Conservation (phyloP, 106 monocot genomes). For the Ottelia alismoides region DNA sequence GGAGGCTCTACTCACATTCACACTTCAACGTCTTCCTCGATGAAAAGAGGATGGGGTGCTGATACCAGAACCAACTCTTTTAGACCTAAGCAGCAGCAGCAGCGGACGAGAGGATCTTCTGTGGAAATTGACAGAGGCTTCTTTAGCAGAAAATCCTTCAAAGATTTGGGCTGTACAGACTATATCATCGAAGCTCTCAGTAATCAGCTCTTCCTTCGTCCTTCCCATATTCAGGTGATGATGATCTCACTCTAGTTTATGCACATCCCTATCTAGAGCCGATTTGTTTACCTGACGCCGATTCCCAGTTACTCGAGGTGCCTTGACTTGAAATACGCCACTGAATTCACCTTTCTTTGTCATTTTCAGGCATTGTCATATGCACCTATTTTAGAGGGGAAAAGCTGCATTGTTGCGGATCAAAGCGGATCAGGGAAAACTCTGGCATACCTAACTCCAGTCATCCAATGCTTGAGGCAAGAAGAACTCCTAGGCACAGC, state of each 20-base stretch:
- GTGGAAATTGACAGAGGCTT: conserved; percentile 54
- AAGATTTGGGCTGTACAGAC: conserved; percentile 63
- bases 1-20: not conserved
- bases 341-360: not conserved
- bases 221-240: conserved; percentile 95
- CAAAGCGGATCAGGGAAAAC: conserved; percentile 99
- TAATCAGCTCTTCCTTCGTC: conserved; percentile 35
- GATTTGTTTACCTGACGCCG: too few species aligned
- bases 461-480: conserved; percentile 64
- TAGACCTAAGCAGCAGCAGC: too few species aligned
- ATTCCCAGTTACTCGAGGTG: too few species aligned
- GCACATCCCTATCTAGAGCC: too few species aligned
- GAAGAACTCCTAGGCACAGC: conserved; percentile 56
- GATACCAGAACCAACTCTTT: too few species aligned
- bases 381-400: conserved; percentile 58
- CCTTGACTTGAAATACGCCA: not conserved
- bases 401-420: conserved; percentile 86
- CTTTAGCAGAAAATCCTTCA: conserved; percentile 69
- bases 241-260: too few species aligned
- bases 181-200: conserved; percentile 44
- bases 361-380: conserved; percentile 67
- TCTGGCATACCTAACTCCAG: conserved; percentile 78
- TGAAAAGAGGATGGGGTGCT: too few species aligned
- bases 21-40: not conserved
- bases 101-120: conserved; percentile 10